Evolutionary conservation across 345 rosid genomes (phyloP).

Genomic region (Capsella bursapastoris): DNA sequence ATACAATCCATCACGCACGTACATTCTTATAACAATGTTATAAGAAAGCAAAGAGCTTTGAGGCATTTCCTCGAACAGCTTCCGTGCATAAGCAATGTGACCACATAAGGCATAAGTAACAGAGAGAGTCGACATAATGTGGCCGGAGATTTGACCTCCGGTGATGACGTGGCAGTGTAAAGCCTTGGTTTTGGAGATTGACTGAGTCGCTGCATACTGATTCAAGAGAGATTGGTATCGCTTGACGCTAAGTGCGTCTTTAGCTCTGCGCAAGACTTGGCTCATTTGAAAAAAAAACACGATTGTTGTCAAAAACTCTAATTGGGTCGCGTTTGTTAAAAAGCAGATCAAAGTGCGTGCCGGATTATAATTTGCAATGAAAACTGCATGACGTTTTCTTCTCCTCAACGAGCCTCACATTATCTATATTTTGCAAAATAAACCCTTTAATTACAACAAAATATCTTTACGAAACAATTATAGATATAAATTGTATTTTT

Average conservation of each 20-base stretch:
- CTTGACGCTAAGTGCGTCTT: constrained; percentile 35
- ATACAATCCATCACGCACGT: constrained; percentile 41
- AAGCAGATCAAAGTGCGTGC: background rate
- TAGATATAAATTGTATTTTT: too few species aligned
- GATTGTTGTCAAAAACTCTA: too few species aligned
- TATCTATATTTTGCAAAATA: too few species aligned
- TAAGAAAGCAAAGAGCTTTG: constrained; percentile 47
- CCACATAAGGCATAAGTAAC: constrained; percentile 32
- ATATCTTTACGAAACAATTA: too few species aligned
- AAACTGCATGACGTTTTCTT: constrained; percentile 4
- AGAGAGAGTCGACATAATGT: constrained; percentile 42
- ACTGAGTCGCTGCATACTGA: constrained; percentile 48
- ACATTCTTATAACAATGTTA: constrained; percentile 55
- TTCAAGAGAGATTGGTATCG: constrained; percentile 53
- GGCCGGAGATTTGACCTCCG: constrained; percentile 44
- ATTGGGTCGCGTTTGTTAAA: constrained; percentile 2
- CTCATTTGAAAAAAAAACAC: constrained; percentile 10
- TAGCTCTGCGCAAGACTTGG: constrained; percentile 35
- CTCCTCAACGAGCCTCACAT: too few species aligned
- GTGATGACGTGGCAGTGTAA: constrained; percentile 56
- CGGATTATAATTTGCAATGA: background rate
- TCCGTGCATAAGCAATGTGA: constrained; percentile 42
- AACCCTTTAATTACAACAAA: too few species aligned
- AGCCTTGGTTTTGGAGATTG: constrained; percentile 50
- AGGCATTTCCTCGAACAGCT: constrained; percentile 61